Percentiles rank a stretch among this genome's conserved stretches.
Evolutionary conservation across 352 stramenopile genomes (phyloP).

Genomic region (Pythium sp.): DNA sequence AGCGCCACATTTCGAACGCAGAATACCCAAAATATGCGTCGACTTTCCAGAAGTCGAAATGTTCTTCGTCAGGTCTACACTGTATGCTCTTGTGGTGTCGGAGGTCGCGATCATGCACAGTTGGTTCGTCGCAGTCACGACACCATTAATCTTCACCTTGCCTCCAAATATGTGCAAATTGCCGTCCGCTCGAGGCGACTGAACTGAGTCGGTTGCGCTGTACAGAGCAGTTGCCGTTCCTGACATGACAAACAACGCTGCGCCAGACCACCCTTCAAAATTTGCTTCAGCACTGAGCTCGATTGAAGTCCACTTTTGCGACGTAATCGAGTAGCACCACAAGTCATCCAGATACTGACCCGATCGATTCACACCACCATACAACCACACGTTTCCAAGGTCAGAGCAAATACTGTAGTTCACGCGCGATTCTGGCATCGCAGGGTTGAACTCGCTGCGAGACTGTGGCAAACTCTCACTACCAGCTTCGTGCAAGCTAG

Average conservation of each 20-base stretch:
- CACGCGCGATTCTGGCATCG: conserved; percentile 47
- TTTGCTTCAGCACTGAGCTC: conserved; percentile 46
- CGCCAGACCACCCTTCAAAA: conserved; percentile 43
- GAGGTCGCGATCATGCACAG: conserved; percentile 32
- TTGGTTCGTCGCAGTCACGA: conserved; percentile 16
- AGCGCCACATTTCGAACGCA: conserved; percentile 45
- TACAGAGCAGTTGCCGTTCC: conserved; percentile 52
- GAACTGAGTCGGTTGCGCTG: conserved; percentile 27
- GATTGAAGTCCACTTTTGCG: conserved; percentile 59
- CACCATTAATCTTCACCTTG: conserved; percentile 26
- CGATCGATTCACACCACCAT: conserved; percentile 48
- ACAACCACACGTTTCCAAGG: conserved; percentile 81
- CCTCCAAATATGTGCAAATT: conserved; percentile 52
- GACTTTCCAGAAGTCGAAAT: conserved; percentile 58
- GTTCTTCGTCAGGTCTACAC: conserved; percentile 40
- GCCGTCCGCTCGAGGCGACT: conserved; percentile 18
- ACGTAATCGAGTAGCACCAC: conserved; percentile 74
- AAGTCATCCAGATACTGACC: conserved; percentile 59
- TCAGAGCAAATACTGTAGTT: conserved; percentile 78
- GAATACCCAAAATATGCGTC: conserved; percentile 38
- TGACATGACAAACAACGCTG: conserved; percentile 39
- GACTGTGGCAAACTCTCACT: conserved; percentile 14
- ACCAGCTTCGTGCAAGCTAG: conserved; percentile 21
- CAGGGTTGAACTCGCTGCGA: conserved; percentile 40
- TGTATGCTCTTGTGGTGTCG: conserved; percentile 40